Base-by-base conservation (phyloP, 352 stramenopile genomes). In the Globisporangium cederbergense region DNA sequence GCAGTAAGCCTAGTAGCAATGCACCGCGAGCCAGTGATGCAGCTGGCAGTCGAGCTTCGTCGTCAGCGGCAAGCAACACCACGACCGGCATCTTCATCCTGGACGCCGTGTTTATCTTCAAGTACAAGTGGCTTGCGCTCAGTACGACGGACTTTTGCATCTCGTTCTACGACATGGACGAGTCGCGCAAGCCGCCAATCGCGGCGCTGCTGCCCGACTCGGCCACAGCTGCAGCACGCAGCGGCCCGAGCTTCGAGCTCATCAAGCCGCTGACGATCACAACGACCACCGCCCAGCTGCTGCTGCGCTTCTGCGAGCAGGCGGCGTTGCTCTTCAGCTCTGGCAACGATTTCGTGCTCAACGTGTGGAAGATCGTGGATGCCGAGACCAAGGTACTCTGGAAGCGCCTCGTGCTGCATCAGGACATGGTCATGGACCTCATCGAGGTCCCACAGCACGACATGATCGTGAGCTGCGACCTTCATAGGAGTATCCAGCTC, bases 61-160 rank as follows among this genome's bases (percentile, higher is more conserved):
- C 60, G 49, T 45, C 55, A 8, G 14, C 20, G 16, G 36, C 32
- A 22, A 53, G 10, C 32, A 40, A 16, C 42, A 36, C 60, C 1
- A 60, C 64, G 11, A 57, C 58, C 1, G 79, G 77, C 16, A 66
- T 89, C 4, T 88, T 88, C 36, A 79, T 91, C 20, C 56, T 93
- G 16, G 83, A 91, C 13, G 82, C 86, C 14, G 78, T 78, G 20
- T 91, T 91, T 58, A 67, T 91, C 18, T 60, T 76, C 49, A 77
- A 79, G 30, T 87, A 85, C 51, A 60, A 80, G 57, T 83, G 85
- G 60, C 67, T 95, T 9, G 79, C 75, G 1, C 68, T 91, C 43
- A 90, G 82, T 49, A 90, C 82, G 18, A 90, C 86, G 13, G 81
- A 95, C 66, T 90, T 91, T 67, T 65, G 72, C 3, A 91, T 95